These are phyloP conservation scores for Litsea cubeba DNA, from an alignment of 164 flowering plant genomes.

Conservation along the genomic window DNA sequence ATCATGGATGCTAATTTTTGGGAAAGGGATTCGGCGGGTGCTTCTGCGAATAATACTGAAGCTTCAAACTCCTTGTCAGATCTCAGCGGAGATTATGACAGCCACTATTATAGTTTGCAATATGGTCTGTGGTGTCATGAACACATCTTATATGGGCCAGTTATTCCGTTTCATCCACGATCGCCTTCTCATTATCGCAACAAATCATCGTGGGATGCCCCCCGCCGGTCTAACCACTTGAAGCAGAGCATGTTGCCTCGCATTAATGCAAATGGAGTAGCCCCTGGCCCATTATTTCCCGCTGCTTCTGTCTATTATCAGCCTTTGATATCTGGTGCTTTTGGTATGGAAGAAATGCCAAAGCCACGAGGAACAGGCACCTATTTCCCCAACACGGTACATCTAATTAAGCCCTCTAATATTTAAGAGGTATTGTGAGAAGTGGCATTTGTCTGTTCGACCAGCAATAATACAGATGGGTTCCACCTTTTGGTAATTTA, in stretches of 20 bases:
- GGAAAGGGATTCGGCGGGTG: slow-evolving; percentile 11
- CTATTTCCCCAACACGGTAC: slow-evolving; percentile 77
- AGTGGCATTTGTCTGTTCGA: neutral
- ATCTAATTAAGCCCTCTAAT: slow-evolving; percentile 1
- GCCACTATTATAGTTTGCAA: slow-evolving; percentile 33
- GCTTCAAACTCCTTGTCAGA: slow-evolving; percentile 30
- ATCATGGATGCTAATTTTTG: slow-evolving; percentile 4
- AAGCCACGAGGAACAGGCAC: slow-evolving; percentile 79
- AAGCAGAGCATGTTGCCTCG: slow-evolving; percentile 28
- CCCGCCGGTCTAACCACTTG: slow-evolving; percentile 26
- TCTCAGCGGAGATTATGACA: slow-evolving; percentile 52
- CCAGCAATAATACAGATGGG: neutral
- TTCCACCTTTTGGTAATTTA: neutral
- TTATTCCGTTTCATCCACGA: slow-evolving; percentile 9
- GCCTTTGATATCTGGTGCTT: slow-evolving; percentile 32
- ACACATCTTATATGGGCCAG: slow-evolving; percentile 19
- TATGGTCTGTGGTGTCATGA: slow-evolving; percentile 36
- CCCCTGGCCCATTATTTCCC: slow-evolving; percentile 36
- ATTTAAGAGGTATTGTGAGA: neutral
- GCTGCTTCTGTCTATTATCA: slow-evolving; percentile 17
- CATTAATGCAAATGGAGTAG: slow-evolving; percentile 34
- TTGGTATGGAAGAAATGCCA: slow-evolving; percentile 45
- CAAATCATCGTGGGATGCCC: slow-evolving; percentile 27
- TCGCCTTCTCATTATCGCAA: slow-evolving; percentile 5
- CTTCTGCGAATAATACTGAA: slow-evolving; percentile 21